Percentiles rank a stretch among this genome's conserved stretches.
These are phyloP conservation scores for Raffaelea ambrosiae DNA, from an alignment of 2,329 filamentous ascomycete genomes.

Conservation along the genomic window DNA sequence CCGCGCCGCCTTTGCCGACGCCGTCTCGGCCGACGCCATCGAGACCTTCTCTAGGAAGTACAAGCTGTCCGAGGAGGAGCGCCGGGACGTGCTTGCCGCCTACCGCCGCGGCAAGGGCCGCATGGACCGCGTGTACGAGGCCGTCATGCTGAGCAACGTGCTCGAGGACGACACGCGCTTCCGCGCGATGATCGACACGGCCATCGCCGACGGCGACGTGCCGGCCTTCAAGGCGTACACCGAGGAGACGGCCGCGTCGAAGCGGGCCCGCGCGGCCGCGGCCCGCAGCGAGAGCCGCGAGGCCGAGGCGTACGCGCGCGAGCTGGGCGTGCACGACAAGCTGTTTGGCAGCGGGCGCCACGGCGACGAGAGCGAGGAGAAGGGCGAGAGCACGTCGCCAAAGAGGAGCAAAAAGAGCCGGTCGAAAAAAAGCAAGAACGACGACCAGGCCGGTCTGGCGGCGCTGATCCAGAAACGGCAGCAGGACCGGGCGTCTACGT, in stretches of 20 bases:
- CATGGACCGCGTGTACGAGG: constrained; percentile 69
- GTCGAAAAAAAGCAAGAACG: constrained; percentile 6
- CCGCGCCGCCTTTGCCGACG: constrained; percentile 69
- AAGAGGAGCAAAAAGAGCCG: too few species aligned
- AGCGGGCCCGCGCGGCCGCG: constrained; percentile 47
- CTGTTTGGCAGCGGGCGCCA: constrained; percentile 50
- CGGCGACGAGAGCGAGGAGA: constrained; percentile 36
- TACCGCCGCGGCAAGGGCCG: constrained; percentile 67
- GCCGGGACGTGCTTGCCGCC: constrained; percentile 63
- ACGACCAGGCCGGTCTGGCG: constrained; percentile 10
- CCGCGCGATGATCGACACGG: constrained; percentile 68
- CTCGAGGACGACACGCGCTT: constrained; percentile 81
- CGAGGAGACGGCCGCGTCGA: constrained; percentile 61
- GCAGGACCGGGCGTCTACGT: constrained; percentile 48
- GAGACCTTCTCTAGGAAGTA: constrained; percentile 69
- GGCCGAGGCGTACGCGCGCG: constrained; percentile 66
- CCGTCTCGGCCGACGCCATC: constrained; percentile 67
- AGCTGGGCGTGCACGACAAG: constrained; percentile 66
- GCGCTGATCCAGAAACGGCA: constrained; percentile 69
- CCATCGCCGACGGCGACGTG: constrained; percentile 63
- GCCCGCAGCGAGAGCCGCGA: constrained; percentile 62
- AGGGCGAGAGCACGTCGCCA: constrained; percentile 17
- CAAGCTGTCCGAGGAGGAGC: constrained; percentile 80
- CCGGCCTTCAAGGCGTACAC: constrained; percentile 60
- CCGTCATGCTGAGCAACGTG: constrained; percentile 79